Evolutionary conservation across 2,329 filamentous ascomycete genomes (phyloP), one percentile per base, ranked within the genome.

Genomic region (Fulvia fulva): DNA sequence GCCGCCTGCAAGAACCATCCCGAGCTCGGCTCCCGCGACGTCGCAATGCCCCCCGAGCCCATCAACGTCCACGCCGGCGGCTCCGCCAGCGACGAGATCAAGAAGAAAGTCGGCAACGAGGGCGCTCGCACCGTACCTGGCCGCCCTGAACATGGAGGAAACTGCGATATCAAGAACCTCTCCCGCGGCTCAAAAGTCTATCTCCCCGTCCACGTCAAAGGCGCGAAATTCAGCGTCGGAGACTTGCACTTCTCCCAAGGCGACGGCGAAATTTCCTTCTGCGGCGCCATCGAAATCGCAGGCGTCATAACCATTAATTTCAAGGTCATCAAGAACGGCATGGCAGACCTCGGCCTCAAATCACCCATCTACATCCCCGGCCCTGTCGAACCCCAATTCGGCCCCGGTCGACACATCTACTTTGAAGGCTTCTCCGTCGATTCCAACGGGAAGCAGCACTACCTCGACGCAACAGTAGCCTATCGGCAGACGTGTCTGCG

Each of bases 371-470:
- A 92, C 77, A 82, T 90, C 32, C 90, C 91, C 0, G 91, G 91
- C 0, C 90, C 91, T 0, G 91, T 96, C 0, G 90, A 95, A 76
- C 90, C 91, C 26, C 87, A 92, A 64, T 96, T 94, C 67, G 88
- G 90, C 0, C 90, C 91, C 0, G 89, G 90, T 0, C 78, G 91
- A 4, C 88, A 90, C 67, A 83, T 95, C 58, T 92, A 90, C 61
- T 94, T 94, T 67, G 90, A 96, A 71, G 92, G 92, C 0, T 97
- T 97, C 76, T 89, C 85, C 1, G 92, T 96, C 21, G 92, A 96
- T 67, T 85, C 95, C 75, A 76, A 89, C 26, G 92, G 92, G 8
- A 94, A 91, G 75, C 92, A 96, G 76, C 89, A 95, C 71, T 96
- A 90, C 71, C 80, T 95, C 73, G 91, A 96, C 73, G 86, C 91